Evolutionary conservation across 306 rosid species (phyloP).

Genomic region (Prosopis cineraria): DNA sequence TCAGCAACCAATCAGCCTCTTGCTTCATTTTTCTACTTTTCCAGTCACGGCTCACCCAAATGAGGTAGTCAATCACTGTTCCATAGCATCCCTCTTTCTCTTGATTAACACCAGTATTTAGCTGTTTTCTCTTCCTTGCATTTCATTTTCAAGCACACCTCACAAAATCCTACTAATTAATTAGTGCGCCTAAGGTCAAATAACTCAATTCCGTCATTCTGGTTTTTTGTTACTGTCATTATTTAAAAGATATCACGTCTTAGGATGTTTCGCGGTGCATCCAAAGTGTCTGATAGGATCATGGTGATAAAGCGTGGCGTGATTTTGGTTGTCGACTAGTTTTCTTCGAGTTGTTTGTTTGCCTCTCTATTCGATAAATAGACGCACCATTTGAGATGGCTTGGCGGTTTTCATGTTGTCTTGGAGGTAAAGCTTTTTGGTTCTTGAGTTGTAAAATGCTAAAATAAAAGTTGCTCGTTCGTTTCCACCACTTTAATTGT

Average conservation of each 20-base stretch:
- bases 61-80: slow-evolving; percentile 34
- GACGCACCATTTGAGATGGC: not conserved
- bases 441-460: slow-evolving; percentile 11
- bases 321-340: not conserved
- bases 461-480: slow-evolving; percentile 4
- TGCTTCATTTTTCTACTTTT: slow-evolving; percentile 25
- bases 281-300: not conserved
- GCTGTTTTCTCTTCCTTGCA: not conserved
- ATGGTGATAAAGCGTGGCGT: not conserved
- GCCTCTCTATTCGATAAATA: not conserved
- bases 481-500: not conserved
- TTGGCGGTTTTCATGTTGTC: not conserved
- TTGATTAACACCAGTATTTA: not conserved
- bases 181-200: not conserved
- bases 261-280: not conserved
- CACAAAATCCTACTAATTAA: not conserved
- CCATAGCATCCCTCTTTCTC: slow-evolving; percentile 2
- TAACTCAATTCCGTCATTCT: not conserved
- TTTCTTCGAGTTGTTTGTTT: no score
- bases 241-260: not conserved
- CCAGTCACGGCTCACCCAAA: not conserved
- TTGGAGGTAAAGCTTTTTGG: not conserved
- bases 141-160: slow-evolving; percentile 19
- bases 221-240: not conserved
- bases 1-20: not conserved